Evolutionary conservation across 768 basidiomycete genomes (phyloP).

Genomic region (Trametes coccinea): DNA sequence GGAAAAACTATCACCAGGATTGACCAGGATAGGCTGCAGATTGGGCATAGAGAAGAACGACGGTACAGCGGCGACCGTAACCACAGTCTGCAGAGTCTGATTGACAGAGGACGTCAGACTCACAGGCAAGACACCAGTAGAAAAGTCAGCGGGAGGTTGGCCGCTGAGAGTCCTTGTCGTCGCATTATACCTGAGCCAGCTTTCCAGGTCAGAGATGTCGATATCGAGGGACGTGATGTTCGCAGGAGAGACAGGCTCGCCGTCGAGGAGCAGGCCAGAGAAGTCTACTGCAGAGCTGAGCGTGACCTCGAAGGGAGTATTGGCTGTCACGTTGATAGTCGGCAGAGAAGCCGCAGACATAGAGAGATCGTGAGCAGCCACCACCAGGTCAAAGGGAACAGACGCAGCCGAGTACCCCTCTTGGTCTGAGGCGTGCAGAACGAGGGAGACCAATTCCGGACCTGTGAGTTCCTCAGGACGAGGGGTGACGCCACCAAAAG

Average conservation of each 20-base stretch:
- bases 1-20: conserved; percentile 49
- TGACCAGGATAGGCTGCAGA: conserved; percentile 57
- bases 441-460: conserved; percentile 49
- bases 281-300: conserved; percentile 60
- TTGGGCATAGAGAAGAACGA: conserved; percentile 67
- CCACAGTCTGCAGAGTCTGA: conserved; percentile 62
- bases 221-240: conserved; percentile 60
- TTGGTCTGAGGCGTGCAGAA: conserved; percentile 69
- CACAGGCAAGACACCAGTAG: conserved; percentile 53
- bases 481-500: conserved; percentile 81
- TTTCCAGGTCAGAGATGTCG: conserved; percentile 54
- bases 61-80: conserved; percentile 65
- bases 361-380: conserved; percentile 71
- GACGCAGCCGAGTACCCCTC: conserved; percentile 65
- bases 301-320: conserved; percentile 51
- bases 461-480: conserved; percentile 37
- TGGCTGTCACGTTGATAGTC: conserved; percentile 70
- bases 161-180: conserved; percentile 62
- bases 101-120: conserved; percentile 64
- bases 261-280: conserved; percentile 64
- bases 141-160: conserved; percentile 49
- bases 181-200: conserved; percentile 64
- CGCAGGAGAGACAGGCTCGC: conserved; percentile 50
- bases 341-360: conserved; percentile 47
- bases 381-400: conserved; percentile 63